A percentile compares a stretch with the other conserved stretches of the same genome.
Conservation (phyloP, 2,329 filamentous ascomycete species). For the Fusarium proliferatum region DNA sequence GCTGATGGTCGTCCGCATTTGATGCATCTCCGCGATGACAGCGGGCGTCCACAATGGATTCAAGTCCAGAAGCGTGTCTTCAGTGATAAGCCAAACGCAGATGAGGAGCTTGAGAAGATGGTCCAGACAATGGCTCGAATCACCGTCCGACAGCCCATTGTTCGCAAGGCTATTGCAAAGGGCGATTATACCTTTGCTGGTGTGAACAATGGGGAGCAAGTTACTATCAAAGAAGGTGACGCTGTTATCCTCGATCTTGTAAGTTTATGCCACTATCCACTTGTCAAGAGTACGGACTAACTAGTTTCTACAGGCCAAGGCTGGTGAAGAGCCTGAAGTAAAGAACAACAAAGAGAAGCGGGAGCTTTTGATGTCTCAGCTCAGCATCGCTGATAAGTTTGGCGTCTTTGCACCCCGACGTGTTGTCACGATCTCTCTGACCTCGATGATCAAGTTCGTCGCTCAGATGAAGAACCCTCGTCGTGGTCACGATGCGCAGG, state of each 20-base stretch:
- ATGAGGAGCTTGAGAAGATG: not conserved
- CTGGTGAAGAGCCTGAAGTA: not conserved
- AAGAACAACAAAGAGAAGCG: not conserved
- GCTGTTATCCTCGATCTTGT: not conserved
- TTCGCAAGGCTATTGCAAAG: not conserved
- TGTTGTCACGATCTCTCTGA: not conserved
- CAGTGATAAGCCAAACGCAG: not conserved
- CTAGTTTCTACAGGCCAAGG: not conserved
- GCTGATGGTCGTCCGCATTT: not conserved
- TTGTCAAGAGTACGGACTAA: not conserved
- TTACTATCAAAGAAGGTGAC: not conserved
- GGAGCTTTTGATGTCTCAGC: not conserved
- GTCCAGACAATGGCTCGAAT: not conserved
- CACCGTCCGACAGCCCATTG: not conserved
- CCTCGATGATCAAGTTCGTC: constrained; percentile 37
- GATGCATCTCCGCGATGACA: no score
- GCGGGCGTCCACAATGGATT: not conserved
- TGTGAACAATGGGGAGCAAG: no score
- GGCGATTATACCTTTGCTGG: no score
- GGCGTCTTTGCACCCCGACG: constrained; percentile 1
- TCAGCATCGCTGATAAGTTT: constrained; percentile 3
- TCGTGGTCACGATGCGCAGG: constrained; percentile 39
- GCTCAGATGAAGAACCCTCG: constrained; percentile 38
- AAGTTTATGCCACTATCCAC: not conserved
- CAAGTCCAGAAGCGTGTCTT: not conserved